These are phyloP conservation scores for Aspergillus quadricinctus DNA, from an alignment of 2,329 filamentous ascomycete genomes.

Conservation along the genomic window DNA sequence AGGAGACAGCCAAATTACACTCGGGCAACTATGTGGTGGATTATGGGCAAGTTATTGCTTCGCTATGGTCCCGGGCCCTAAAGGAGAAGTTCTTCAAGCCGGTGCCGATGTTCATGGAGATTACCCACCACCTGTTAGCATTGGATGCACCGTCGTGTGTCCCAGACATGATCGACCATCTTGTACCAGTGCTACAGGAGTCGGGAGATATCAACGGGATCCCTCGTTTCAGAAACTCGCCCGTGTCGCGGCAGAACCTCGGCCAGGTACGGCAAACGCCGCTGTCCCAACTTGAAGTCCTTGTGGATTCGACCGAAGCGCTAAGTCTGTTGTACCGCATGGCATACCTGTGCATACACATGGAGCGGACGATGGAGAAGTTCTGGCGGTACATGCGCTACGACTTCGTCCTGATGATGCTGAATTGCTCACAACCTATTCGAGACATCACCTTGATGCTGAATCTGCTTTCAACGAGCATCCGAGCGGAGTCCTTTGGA, in stretches of 20 bases:
- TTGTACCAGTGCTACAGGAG: constrained; percentile 40
- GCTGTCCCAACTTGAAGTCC: constrained; percentile 39
- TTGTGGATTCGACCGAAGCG: constrained; percentile 52
- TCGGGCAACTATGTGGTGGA: constrained; percentile 45
- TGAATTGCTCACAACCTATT: constrained; percentile 55
- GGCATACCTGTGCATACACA: constrained; percentile 44
- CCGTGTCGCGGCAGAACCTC: constrained; percentile 37
- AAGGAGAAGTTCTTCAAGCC: constrained; percentile 49
- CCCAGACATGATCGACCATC: constrained; percentile 31
- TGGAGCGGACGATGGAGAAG: constrained; percentile 37
- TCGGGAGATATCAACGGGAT: constrained; percentile 53
- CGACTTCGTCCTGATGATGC: constrained; percentile 55
- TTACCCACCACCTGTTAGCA: constrained; percentile 38
- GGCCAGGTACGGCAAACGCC: constrained; percentile 39
- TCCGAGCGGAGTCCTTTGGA: constrained; percentile 51
- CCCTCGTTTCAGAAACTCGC: constrained; percentile 46
- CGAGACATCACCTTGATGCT: constrained; percentile 53
- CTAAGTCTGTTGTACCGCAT: constrained; percentile 53
- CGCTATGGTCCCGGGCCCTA: constrained; percentile 54
- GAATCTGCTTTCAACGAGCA: constrained; percentile 53
- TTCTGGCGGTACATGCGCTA: constrained; percentile 57
- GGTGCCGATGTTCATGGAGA: constrained; percentile 39
- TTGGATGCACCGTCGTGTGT: constrained; percentile 35
- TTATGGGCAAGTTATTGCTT: constrained; percentile 48
- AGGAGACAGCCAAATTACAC: constrained; percentile 43